phyloP scores from a whole-genome alignment of 2,329 filamentous ascomycete species.

The Ustulina deusta region DNA sequence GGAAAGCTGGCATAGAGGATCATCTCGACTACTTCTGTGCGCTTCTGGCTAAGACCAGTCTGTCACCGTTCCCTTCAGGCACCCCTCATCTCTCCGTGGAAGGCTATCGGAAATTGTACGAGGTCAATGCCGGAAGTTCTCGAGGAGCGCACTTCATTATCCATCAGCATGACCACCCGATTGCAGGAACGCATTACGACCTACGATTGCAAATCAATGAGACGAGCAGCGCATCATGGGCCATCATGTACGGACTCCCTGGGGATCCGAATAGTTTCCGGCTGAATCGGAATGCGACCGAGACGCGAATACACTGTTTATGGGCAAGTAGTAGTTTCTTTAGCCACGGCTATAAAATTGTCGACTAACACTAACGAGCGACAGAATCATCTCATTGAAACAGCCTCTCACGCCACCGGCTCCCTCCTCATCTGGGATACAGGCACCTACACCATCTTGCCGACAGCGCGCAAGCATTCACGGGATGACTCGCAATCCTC shows the following conservation, averaged over 20 bases:
- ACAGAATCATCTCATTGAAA: conserved; percentile 72
- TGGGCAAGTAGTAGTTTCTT: conserved; percentile 58
- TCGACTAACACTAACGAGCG: conserved; percentile 1
- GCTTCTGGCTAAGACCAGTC: conserved; percentile 49
- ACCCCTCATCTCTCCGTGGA: conserved; percentile 53
- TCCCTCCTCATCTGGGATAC: conserved; percentile 73
- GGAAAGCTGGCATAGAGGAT: conserved; percentile 53
- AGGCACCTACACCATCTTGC: conserved; percentile 67
- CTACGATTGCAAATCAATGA: conserved; percentile 76
- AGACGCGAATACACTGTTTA: conserved; percentile 71
- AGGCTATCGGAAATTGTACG: conserved; percentile 55
- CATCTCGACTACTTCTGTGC: conserved; percentile 56
- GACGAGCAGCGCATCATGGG: conserved; percentile 73
- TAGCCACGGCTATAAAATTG: not conserved
- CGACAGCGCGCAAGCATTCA: conserved; percentile 44
- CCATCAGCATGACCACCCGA: conserved; percentile 79
- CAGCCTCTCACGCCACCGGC: conserved; percentile 64
- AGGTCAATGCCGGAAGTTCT: conserved; percentile 47
- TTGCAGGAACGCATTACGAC: conserved; percentile 77
- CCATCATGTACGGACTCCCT: conserved; percentile 72
- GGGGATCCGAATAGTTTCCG: conserved; percentile 67
- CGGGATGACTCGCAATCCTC: conserved; percentile 52
- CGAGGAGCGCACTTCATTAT: conserved; percentile 72
- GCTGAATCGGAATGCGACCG: conserved; percentile 70
- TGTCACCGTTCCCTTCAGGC: conserved; percentile 40